Percentiles rank a stretch among this genome's conserved stretches.
Evolutionary conservation across 306 rosid species (phyloP).

Genomic region (Sophora flavescens): DNA sequence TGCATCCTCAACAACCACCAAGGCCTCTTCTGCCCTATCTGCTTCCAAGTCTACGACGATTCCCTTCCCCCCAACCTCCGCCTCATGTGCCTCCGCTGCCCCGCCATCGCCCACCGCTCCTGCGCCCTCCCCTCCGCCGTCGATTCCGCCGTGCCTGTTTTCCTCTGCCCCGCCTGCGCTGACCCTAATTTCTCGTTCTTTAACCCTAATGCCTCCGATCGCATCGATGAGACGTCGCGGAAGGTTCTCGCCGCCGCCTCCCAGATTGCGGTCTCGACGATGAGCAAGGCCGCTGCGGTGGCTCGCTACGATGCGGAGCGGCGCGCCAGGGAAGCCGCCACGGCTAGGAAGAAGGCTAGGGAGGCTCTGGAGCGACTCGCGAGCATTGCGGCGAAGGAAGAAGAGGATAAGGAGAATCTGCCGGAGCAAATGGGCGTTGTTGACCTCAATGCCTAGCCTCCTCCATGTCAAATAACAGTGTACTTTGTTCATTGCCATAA

Average conservation of each 20-base stretch:
- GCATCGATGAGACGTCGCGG: slow-evolving; percentile 44
- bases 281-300: slow-evolving; percentile 55
- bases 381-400: slow-evolving; percentile 46
- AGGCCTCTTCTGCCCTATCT: slow-evolving; percentile 75
- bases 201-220: background rate
- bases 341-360: slow-evolving; percentile 65
- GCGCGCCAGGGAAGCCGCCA: slow-evolving; percentile 58
- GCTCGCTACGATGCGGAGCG: slow-evolving; percentile 64
- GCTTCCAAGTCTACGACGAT: slow-evolving; percentile 64
- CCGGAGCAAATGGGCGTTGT: background rate
- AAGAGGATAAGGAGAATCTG: slow-evolving; percentile 2
- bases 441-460: slow-evolving; percentile 23
- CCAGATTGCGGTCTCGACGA: slow-evolving; percentile 55
- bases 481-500: slow-evolving; percentile 19
- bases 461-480: slow-evolving; percentile 14
- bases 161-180: slow-evolving; percentile 64
- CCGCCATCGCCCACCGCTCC: slow-evolving; percentile 67
- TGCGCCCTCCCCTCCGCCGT: slow-evolving; percentile 48
- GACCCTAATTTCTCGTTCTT: slow-evolving; percentile 61
- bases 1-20: slow-evolving; percentile 71
- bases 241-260: slow-evolving; percentile 63
- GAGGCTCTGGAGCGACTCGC: slow-evolving; percentile 66
- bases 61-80: slow-evolving; percentile 56
- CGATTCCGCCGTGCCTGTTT: slow-evolving; percentile 34
- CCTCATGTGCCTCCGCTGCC: slow-evolving; percentile 74